Evolutionary conservation across 2,329 filamentous ascomycete species (phyloP).

Genomic region (Fusarium domesticum): DNA sequence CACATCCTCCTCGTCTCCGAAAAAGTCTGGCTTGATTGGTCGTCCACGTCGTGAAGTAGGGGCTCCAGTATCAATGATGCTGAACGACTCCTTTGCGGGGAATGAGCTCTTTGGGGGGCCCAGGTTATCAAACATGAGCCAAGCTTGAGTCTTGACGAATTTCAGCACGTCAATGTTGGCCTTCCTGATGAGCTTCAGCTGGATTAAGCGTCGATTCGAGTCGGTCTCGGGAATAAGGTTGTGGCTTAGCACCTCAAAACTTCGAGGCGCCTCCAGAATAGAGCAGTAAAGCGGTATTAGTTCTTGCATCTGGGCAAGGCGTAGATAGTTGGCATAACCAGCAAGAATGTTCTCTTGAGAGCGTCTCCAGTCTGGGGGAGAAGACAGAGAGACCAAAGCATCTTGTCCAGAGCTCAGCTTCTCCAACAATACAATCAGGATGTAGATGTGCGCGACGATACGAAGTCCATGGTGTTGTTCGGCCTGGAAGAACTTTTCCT

Average conservation of each 20-base stretch:
- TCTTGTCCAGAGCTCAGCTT: conserved; percentile 42
- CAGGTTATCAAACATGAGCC: conserved; percentile 49
- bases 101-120: conserved; percentile 32
- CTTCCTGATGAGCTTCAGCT: conserved; percentile 72
- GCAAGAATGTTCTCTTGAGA: conserved; percentile 73
- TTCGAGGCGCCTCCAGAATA: conserved; percentile 62
- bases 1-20: conserved; percentile 56
- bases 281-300: conserved; percentile 87
- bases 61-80: conserved; percentile 45
- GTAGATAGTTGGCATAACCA: conserved; percentile 77
- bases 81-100: conserved; percentile 46
- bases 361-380: conserved; percentile 33
- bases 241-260: conserved; percentile 68
- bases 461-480: conserved; percentile 64
- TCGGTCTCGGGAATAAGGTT: conserved; percentile 73
- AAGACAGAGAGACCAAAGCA: conserved; percentile 9
- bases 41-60: conserved; percentile 47
- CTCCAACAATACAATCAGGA: conserved; percentile 65
- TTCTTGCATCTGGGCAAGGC: conserved; percentile 68
- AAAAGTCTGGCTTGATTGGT: conserved; percentile 67
- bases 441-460: conserved; percentile 64
- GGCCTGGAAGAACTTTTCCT: conserved; percentile 50
- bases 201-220: conserved; percentile 59
- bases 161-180: conserved; percentile 69
- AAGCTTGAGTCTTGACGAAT: conserved; percentile 69